Conservation (phyloP, 345 rosid genomes). For the Aethionema arabicum region DNA sequence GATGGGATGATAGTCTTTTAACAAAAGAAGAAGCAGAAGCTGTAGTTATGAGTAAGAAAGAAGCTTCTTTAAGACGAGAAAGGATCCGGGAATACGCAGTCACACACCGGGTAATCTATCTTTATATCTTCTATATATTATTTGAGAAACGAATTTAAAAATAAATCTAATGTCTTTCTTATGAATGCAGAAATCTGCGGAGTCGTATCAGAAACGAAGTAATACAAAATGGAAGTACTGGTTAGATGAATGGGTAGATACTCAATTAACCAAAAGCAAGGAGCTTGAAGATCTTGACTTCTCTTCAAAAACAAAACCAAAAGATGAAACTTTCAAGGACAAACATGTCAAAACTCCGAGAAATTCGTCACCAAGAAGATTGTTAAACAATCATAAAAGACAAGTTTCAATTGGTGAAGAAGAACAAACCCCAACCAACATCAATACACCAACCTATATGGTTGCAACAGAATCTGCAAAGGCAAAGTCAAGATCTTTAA, state of each 20-base stretch:
- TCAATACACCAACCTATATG: conserved; percentile 73
- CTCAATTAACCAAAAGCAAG: conserved; percentile 65
- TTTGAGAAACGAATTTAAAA: too few species aligned
- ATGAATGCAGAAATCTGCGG: conserved; percentile 91
- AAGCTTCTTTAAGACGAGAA: conserved; percentile 66
- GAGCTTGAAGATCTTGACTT: conserved; percentile 81
- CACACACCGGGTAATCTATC: conserved; percentile 59
- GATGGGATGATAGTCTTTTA: conserved; percentile 84
- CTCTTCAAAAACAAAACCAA: conserved; percentile 41
- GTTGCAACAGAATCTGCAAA: conserved; percentile 87
- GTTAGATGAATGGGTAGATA: conserved; percentile 88
- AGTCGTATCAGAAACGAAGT: conserved; percentile 57
- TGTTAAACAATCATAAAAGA: conserved; percentile 49
- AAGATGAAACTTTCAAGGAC: conserved; percentile 41
- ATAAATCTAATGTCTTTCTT: too few species aligned
- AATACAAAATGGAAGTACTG: conserved; percentile 80
- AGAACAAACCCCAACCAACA: conserved; percentile 39
- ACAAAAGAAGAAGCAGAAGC: conserved; percentile 79
- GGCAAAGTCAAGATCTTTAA: conserved; percentile 74
- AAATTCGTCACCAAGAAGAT: conserved; percentile 47
- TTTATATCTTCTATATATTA: too few species aligned
- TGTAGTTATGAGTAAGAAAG: conserved; percentile 59
- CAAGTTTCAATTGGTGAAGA: conserved; percentile 70
- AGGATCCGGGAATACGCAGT: conserved; percentile 60
- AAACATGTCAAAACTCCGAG: conserved; percentile 43